Evolutionary conservation across 148 eudicot species (phyloP), one percentile per base, ranked within the genome.

Genomic region (Chenopodium formosanum): DNA sequence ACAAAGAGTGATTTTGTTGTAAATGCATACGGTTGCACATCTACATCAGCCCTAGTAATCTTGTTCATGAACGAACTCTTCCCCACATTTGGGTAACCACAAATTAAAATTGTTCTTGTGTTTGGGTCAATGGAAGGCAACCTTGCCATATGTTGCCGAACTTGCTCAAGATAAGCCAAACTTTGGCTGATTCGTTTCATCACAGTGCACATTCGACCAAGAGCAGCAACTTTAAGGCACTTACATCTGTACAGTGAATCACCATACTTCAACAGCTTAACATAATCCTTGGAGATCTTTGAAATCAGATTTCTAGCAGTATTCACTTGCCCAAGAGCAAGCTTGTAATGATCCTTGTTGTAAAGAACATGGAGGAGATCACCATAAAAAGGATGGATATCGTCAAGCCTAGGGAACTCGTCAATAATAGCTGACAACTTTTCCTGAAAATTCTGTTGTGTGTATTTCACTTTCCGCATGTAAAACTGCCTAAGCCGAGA

Each of bases 321-420:
- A 75, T 95, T 95, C 16, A 95, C 87, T 76, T 95, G 98, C 23
- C 98, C 98, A 77, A 95, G 94, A 32, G 98, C 98, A 83, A 95
- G 97, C 80, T 95, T 95, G 94, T 95, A 95, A 80, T 95, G 97
- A 84, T 95, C 98, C 83, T 95, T 95, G 82, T 95, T 95, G 84
- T 93, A 95, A 11, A 95, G 90, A 64, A 95, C 97, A 86, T 95
- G 94, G 70, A 93, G 92, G 64, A 95, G 94, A 73, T 95, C 98
- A 13, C 98, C 97, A 69, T 95, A 95, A 84, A 95, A 95, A 79
- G 98, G 98, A 73, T 94, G 98, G 86, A 95, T 92, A 73, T 87
- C 95, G 76, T 91, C 92, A 9, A 95, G 94, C 71, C 97, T 87
- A 8, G 98, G 98, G 80, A 95, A 95, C 86, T 95, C 98, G 7